Percentiles rank a stretch among this genome's conserved stretches.
These are phyloP conservation scores for Acacia pycnantha DNA, from an alignment of 331 rosid species.

Conservation along the genomic window DNA sequence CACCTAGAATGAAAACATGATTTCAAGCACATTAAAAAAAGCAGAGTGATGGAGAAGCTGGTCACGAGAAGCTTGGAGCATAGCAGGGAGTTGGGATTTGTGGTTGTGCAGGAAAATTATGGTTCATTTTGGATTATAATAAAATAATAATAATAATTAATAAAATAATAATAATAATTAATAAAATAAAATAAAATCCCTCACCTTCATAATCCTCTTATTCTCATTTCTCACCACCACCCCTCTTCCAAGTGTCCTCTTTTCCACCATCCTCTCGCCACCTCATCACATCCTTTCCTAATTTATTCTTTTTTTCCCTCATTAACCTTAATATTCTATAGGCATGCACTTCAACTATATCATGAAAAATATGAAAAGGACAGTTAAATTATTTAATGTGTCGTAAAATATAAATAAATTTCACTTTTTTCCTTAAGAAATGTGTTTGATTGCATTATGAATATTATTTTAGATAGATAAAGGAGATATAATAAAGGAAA, in stretches of 20 bases:
- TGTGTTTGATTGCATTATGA: too few relatives aligned
- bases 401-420: too few relatives aligned
- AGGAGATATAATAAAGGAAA: too few relatives aligned
- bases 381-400: too few relatives aligned
- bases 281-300: conserved; percentile 1
- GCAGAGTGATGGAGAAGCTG: neutral
- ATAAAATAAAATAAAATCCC: neutral
- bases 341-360: too few relatives aligned
- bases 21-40: neutral
- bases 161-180: neutral
- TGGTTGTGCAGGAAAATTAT: neutral
- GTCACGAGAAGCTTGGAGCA: neutral
- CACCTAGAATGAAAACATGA: too few relatives aligned
- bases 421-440: too few relatives aligned
- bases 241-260: conserved; percentile 26
- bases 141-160: neutral
- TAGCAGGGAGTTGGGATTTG: neutral
- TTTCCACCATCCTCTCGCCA: neutral
- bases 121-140: neutral
- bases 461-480: too few relatives aligned
- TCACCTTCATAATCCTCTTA: neutral
- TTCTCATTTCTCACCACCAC: neutral
- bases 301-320: neutral
- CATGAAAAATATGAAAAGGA: too few relatives aligned
- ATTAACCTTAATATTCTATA: neutral